These are phyloP conservation scores for Solanum infundibuliforme DNA, from an alignment of 257 asterid genomes.

Conservation along the genomic window DNA sequence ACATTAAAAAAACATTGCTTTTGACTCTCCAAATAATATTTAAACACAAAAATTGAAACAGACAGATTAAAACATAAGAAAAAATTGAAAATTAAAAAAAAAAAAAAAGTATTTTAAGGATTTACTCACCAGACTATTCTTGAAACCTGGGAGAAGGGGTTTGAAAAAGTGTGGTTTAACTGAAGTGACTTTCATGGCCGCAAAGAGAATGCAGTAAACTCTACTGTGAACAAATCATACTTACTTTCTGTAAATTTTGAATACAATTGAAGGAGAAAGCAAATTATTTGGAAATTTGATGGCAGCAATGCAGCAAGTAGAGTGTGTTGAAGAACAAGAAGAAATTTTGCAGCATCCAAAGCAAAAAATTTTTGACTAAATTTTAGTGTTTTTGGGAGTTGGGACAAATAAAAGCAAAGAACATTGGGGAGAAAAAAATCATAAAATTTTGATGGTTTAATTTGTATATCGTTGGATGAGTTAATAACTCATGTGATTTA, in stretches of 20 bases:
- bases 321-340: not conserved
- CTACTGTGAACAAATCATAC: not conserved
- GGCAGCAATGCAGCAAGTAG: not conserved
- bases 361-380: not conserved
- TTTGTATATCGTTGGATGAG: no score
- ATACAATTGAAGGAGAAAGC: not conserved
- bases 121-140: not conserved
- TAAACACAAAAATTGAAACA: not conserved
- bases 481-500: no score
- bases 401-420: not conserved
- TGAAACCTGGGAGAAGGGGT: constrained; percentile 8
- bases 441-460: no score
- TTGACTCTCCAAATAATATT: not conserved
- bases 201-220: not conserved
- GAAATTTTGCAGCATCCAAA: not conserved
- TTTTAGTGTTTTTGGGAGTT: not conserved
- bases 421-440: not conserved
- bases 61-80: not conserved
- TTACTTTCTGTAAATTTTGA: not conserved
- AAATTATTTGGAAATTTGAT: not conserved
- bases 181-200: not conserved
- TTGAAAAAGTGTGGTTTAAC: constrained; percentile 10
- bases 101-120: no score
- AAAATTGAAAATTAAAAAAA: not conserved
- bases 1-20: not conserved